Evolutionary conservation across 352 stramenopile genomes (phyloP), one percentile per base, ranked within the genome.

Genomic region (Phytophthora brassicae): DNA sequence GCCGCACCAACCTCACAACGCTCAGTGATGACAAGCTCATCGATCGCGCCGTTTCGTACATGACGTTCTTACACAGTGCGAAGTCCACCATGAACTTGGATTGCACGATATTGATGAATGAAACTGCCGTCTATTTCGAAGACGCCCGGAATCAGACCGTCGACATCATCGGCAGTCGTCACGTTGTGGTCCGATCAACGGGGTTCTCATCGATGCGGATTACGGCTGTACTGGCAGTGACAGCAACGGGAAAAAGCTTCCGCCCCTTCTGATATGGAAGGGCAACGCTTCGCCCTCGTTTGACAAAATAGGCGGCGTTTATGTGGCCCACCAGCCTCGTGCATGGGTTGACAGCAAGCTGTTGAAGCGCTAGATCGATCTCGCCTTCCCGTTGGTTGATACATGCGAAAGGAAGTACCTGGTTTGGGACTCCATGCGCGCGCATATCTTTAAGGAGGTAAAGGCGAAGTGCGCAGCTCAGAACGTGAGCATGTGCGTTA

Each of bases 81-180:
- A 17, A 45, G 9, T n/a, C 36, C 38, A 33, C 16, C 13, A 44
- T 75, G 20, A 48, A 66, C 29, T 53, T 53, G 4, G 19, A 50
- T 14, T 33, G 44, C 36, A 72, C 60, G 2, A 35, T 72, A 8
- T 38, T 71, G 31, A 69, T 74, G 60, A 48, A 68, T 46, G 60
- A 66, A 42, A 71, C 56, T 9, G 66, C 65, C 0, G 68, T 77
- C 0, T 72, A 66, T 17, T 74, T 77, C 43, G 55, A 75, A 54
- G 55, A 66, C 19, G 53, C 47, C 0, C 49, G 45, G 3, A 20
- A 51, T 11, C 41, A 65, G 28, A 72, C 50, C 17, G 24, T 68
- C 4, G 56, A 74, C 17, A 19, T 66, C 3, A 53, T 31, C 9
- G 65, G 69, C 3, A 46, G 36, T 39, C 56, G 44, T 2, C 60